A percentile compares a stretch with the other conserved stretches of the same genome.
Conservation (phyloP, 2,329 filamentous ascomycete species). For the Pseudogymnoascus verrucosus region DNA sequence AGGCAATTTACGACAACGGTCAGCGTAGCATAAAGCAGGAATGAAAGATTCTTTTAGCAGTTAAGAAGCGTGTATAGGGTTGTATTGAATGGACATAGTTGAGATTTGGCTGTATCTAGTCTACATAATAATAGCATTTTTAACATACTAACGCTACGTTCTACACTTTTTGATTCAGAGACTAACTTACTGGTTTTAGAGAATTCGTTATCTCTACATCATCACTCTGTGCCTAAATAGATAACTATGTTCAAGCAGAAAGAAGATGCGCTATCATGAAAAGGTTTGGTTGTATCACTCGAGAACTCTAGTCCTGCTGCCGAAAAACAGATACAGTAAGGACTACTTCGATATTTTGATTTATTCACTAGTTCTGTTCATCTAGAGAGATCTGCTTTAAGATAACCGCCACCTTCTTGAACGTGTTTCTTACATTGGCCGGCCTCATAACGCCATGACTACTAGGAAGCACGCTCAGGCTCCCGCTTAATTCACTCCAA, state of each 20-base stretch:
- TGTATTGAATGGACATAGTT: background rate
- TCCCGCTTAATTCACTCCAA: background rate
- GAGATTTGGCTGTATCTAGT: background rate
- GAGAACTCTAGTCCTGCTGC: background rate
- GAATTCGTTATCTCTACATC: background rate
- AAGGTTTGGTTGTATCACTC: background rate
- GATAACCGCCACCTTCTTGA: background rate
- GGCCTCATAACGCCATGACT: background rate
- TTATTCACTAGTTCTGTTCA: background rate
- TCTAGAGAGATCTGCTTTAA: background rate
- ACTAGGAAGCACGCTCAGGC: background rate
- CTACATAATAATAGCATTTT: background rate
- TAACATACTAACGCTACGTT: background rate
- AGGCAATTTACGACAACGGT: conserved; percentile 11
- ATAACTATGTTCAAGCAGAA: background rate
- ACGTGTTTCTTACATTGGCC: background rate
- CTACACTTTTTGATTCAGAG: background rate
- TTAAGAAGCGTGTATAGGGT: background rate
- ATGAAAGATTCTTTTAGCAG: background rate
- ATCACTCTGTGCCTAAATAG: background rate
- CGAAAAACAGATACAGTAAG: background rate
- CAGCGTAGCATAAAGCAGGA: conserved; percentile 7
- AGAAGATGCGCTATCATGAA: background rate
- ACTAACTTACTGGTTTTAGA: background rate
- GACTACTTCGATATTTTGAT: background rate